A percentile compares a stretch with the other conserved stretches of the same genome.
Conservation (phyloP, 768 basidiomycete species). For the Royoungia palumana region DNA sequence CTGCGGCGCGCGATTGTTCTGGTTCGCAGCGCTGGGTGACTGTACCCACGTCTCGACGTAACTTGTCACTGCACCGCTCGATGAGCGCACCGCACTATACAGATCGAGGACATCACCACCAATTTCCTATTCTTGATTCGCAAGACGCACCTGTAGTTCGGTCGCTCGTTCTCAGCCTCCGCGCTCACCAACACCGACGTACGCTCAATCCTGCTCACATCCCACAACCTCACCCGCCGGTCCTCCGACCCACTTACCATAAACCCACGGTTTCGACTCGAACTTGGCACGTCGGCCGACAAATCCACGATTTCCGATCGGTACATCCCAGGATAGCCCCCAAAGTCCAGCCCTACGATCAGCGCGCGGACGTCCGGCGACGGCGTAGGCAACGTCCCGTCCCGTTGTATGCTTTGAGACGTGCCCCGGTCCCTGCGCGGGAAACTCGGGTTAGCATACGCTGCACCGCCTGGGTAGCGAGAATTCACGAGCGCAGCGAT, state of each 20-base stretch:
- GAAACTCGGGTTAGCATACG: slow-evolving; percentile 18
- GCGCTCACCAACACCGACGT: slow-evolving; percentile 78
- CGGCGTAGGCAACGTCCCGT: slow-evolving; percentile 42
- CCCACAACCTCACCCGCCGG: slow-evolving; percentile 84
- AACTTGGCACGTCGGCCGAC: slow-evolving; percentile 36
- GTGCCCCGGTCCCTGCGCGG: slow-evolving; percentile 28
- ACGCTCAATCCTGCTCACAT: slow-evolving; percentile 66
- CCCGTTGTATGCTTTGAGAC: slow-evolving; percentile 33
- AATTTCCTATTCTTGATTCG: not conserved
- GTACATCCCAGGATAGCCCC: slow-evolving; percentile 56
- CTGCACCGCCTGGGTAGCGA: slow-evolving; percentile 43
- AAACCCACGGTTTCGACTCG: slow-evolving; percentile 59
- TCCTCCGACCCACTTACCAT: slow-evolving; percentile 91
- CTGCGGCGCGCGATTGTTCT: slow-evolving; percentile 66
- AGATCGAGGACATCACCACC: slow-evolving; percentile 3
- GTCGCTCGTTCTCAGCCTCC: slow-evolving; percentile 72
- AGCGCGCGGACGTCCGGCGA: slow-evolving; percentile 68
- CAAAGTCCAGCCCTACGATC: slow-evolving; percentile 73
- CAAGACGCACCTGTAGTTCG: slow-evolving; percentile 63
- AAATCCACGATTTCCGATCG: slow-evolving; percentile 49
- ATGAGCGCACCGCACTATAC: slow-evolving; percentile 29
- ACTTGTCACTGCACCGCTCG: slow-evolving; percentile 45
- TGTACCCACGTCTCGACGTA: slow-evolving; percentile 65
- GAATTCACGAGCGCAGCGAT: slow-evolving; percentile 80
- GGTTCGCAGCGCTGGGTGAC: slow-evolving; percentile 40